Conservation (phyloP, 169 alveolate genomes). For the Ichthyophthirius multifiliis region DNA sequence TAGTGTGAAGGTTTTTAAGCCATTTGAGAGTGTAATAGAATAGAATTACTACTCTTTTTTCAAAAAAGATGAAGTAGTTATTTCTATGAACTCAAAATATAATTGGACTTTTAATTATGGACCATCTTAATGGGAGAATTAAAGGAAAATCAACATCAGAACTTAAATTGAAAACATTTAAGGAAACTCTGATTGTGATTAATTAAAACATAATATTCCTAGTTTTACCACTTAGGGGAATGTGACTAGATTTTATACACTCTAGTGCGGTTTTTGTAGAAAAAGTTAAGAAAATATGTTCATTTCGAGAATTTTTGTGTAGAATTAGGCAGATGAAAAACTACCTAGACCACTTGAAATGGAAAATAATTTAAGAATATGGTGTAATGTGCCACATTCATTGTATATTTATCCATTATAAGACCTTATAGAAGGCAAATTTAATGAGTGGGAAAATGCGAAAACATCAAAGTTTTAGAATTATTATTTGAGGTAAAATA, state of each 20-base stretch:
- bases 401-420: background rate
- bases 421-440: background rate
- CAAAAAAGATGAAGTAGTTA: background rate
- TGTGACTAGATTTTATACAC: background rate
- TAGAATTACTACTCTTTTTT: background rate
- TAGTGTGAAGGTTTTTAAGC: background rate
- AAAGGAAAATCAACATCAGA: background rate
- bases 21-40: background rate
- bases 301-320: background rate
- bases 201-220: background rate
- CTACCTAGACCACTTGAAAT: background rate
- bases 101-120: slow-evolving; percentile 6
- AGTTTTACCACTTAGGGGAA: background rate
- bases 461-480: background rate
- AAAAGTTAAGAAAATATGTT: background rate
- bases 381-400: background rate
- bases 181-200: background rate
- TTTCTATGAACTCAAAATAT: background rate
- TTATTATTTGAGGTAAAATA: background rate
- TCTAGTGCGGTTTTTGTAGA: background rate
- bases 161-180: background rate
- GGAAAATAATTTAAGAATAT: background rate
- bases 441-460: background rate
- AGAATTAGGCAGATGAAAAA: slow-evolving; percentile 9
- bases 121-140: slow-evolving; percentile 2